A percentile compares a stretch with the other conserved stretches of the same genome.
phyloP scores from a whole-genome alignment of 441 rosid genomes.

The Pelargonium fulgidum region DNA sequence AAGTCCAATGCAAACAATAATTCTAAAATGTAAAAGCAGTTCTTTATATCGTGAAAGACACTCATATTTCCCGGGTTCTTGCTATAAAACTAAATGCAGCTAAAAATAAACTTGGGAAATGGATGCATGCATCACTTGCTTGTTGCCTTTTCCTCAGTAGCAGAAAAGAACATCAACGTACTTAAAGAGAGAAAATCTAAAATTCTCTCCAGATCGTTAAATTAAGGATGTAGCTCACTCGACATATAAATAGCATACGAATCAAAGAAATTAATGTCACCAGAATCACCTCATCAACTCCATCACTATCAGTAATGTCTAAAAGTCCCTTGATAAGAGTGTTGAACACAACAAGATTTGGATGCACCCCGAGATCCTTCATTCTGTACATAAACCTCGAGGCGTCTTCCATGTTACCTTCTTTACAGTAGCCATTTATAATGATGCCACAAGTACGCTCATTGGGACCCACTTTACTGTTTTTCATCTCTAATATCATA shows the following conservation, averaged over 20 bases:
- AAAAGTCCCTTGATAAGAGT: slow-evolving; percentile 80
- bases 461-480: slow-evolving; percentile 53
- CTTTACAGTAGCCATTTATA: slow-evolving; percentile 72
- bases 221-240: too few species aligned
- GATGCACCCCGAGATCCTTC: slow-evolving; percentile 82
- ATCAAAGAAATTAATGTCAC: neutral
- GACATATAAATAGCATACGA: too few species aligned
- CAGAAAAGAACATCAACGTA: too few species aligned
- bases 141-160: too few species aligned
- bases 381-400: slow-evolving; percentile 61
- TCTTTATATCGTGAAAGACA: too few species aligned
- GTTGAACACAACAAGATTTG: slow-evolving; percentile 81
- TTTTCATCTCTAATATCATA: slow-evolving; percentile 64
- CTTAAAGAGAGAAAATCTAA: too few species aligned
- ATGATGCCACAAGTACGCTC: slow-evolving; percentile 82
- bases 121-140: too few species aligned
- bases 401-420: slow-evolving; percentile 72
- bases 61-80: neutral
- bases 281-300: slow-evolving; percentile 72
- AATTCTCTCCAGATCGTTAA: too few species aligned
- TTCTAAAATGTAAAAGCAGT: too few species aligned
- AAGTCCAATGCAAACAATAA: neutral
- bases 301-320: slow-evolving; percentile 47
- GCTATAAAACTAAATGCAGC: neutral
- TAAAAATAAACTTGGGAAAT: too few species aligned